Conservation (phyloP, 805 yeast species). For the Pichia ethanolica region DNA sequence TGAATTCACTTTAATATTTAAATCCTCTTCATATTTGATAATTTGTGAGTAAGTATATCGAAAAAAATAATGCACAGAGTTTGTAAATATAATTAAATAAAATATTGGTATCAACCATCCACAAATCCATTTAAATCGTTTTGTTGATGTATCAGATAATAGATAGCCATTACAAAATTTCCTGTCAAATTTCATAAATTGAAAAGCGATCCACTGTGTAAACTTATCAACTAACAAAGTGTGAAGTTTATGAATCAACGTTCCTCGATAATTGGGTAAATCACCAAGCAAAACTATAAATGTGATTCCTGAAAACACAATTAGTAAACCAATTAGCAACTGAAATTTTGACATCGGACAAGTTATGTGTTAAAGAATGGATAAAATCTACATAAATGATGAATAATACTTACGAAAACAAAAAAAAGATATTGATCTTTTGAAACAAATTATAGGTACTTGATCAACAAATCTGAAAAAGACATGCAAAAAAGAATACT, state of each 20-base stretch:
- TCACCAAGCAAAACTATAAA: slow-evolving; percentile 41
- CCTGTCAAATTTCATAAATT: slow-evolving; percentile 19
- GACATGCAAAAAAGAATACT: slow-evolving; percentile 16
- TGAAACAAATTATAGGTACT: too few relatives aligned
- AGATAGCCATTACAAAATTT: slow-evolving; percentile 19
- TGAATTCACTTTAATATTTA: slow-evolving; percentile 5
- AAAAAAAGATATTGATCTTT: too few relatives aligned
- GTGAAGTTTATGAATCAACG: slow-evolving; percentile 24
- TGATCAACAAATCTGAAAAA: too few relatives aligned
- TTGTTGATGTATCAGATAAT: slow-evolving; percentile 8
- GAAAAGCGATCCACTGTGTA: neutral
- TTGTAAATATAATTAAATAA: slow-evolving; percentile 31
- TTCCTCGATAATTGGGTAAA: slow-evolving; percentile 33
- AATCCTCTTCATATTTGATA: slow-evolving; percentile 7
- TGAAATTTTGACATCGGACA: neutral
- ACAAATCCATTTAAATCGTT: slow-evolving; percentile 11
- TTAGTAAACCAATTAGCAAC: neutral
- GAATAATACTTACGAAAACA: too few relatives aligned
- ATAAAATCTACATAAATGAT: too few relatives aligned
- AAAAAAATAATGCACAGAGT: slow-evolving; percentile 22
- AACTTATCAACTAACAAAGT: slow-evolving; percentile 9
- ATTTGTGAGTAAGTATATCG: slow-evolving; percentile 15
- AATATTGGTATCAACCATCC: slow-evolving; percentile 40
- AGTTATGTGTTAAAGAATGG: too few relatives aligned
- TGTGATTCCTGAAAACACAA: slow-evolving; percentile 14